Evolutionary conservation across 1,139 yeast species (phyloP), one percentile per base, ranked within the genome.

Genomic region (Yamadazyma oceani): DNA sequence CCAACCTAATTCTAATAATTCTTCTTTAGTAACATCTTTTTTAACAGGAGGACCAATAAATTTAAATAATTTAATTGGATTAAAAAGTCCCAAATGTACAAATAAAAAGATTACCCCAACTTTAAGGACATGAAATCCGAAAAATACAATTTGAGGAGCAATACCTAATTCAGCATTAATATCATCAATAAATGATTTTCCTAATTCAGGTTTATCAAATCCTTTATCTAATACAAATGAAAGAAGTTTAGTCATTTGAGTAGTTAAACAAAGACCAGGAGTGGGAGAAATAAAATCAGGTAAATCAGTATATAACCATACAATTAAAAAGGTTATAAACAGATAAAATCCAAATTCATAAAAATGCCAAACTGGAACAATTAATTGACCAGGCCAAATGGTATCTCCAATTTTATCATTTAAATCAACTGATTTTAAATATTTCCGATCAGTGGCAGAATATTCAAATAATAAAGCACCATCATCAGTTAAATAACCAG

Each of bases 271-370:
- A 41, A 81, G 73, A 21, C 97, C 97, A 0, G 97, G 97, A 3
- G 97, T 90, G 35, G 97, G 97, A 30, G 90, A 78, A 40, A 88
- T 69, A 51, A 72, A 76, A 55, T 88, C 96, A 1, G 98, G 98
- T 57, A 92, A 72, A 63, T 92, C 97, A 3, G 95, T 81, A 60
- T 90, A 92, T 45, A 92, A 74, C 97, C 98, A 92, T 14, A 64
- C 64, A 11, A 74, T 38, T 53, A 89, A 66, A 6, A 73, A 44
- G 0, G 74, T 38, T 13, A 75, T 43, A 35, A 81, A 69, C 2
- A 71, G 47, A 43, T 73, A 63, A 46, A 73, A 72, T 17, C 76
- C 71, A 37, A 71, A 65, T 32, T 65, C 58, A 55, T 83, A 76
- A 48, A 65, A 71, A 43, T 75, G 73, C 95, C 96, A 92, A 25